Evolutionary conservation across 1,284 basidiomycete genomes (phyloP).

Genomic region (Mrakiaceae sp.): DNA sequence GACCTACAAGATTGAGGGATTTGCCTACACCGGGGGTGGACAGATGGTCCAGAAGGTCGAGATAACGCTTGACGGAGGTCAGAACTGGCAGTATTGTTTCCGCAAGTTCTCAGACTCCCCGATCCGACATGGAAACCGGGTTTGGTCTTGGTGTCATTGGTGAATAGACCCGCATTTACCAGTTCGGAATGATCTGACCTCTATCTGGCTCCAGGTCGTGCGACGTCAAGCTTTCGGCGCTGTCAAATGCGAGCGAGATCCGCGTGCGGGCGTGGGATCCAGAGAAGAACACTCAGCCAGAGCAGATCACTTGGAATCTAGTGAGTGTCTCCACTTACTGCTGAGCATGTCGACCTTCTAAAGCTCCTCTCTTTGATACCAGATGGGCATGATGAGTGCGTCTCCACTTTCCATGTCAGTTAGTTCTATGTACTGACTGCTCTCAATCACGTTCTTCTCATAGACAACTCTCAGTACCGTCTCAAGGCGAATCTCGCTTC

Average conservation of each 20-base stretch:
- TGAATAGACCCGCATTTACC: neutral
- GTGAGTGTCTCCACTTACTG: neutral
- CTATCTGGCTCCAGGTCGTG: conserved; percentile 16
- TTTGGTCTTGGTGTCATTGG: conserved; percentile 15
- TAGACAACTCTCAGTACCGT: conserved; percentile 14
- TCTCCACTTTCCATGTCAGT: neutral
- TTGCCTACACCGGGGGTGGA: conserved; percentile 19
- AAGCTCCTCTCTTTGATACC: too few species aligned
- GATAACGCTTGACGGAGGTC: conserved; percentile 19
- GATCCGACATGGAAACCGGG: conserved; percentile 19
- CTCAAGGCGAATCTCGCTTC: conserved; percentile 8
- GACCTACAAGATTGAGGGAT: conserved; percentile 15
- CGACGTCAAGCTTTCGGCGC: conserved; percentile 18
- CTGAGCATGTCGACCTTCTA: too few species aligned
- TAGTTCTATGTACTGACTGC: neutral
- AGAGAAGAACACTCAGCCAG: conserved; percentile 20
- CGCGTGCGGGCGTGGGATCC: conserved; percentile 18
- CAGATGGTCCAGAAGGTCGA: conserved; percentile 17
- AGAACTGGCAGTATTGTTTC: conserved; percentile 20
- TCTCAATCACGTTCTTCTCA: conserved; percentile 1
- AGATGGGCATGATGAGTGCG: conserved; percentile 1
- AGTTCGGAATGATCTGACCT: too few species aligned
- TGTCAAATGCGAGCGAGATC: conserved; percentile 16
- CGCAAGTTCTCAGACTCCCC: conserved; percentile 16
- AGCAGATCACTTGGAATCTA: conserved; percentile 21